phyloP scores from a whole-genome alignment of 2,329 filamentous ascomycete genomes.

The Pseudogymnoascus sp. region DNA sequence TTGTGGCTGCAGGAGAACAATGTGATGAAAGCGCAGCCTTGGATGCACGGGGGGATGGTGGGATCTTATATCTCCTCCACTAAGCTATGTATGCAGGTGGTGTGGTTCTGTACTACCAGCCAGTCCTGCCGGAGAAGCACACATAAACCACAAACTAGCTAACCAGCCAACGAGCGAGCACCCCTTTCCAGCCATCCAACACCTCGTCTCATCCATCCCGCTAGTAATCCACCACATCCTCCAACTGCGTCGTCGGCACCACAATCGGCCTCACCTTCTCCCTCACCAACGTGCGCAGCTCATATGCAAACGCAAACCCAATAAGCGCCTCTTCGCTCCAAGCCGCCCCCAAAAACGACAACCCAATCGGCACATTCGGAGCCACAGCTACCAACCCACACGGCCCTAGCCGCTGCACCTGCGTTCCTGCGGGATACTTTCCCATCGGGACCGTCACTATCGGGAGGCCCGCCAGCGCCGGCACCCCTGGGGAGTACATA shows the following conservation, averaged over 20 bases:
- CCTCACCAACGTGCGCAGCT: conserved; percentile 38
- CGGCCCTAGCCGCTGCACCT: conserved; percentile 14
- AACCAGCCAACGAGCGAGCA: neutral
- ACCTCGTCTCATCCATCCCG: neutral
- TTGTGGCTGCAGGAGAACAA: neutral
- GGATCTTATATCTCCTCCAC: neutral
- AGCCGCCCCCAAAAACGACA: conserved; percentile 51
- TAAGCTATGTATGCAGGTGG: neutral
- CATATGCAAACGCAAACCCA: conserved; percentile 59
- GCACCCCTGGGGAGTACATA: conserved; percentile 35
- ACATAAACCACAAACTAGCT: neutral
- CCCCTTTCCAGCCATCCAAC: neutral
- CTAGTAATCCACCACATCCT: conserved; percentile 30
- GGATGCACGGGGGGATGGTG: neutral
- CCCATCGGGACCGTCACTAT: conserved; percentile 57
- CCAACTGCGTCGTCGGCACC: conserved; percentile 38
- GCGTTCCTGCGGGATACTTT: conserved; percentile 39
- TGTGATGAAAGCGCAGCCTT: neutral
- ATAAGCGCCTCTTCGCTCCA: conserved; percentile 56
- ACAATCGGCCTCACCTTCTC: conserved; percentile 39
- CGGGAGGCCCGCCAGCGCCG: conserved; percentile 49
- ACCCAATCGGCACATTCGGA: conserved; percentile 35
- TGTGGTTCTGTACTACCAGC: neutral
- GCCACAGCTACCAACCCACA: conserved; percentile 12
- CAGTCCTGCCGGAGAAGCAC: neutral